Base-by-base conservation (phyloP, 1,284 basidiomycete genomes). In the Malassezia furfur region DNA sequence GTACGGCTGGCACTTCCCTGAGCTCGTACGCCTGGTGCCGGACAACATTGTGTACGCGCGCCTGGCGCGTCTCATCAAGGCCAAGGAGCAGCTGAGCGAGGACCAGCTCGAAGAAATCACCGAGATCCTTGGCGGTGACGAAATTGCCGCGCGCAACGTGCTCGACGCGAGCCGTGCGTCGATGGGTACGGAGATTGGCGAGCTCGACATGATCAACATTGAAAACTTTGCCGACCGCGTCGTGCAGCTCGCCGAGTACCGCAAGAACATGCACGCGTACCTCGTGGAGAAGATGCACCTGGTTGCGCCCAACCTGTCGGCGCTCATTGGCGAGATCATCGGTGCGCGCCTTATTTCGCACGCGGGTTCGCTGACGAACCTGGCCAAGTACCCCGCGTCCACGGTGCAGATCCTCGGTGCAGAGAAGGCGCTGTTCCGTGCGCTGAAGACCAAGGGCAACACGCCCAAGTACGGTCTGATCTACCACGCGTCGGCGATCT, bases 1-100 rank as follows among this genome's bases (percentile, higher is more conserved):
- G 94, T 98, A 98, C 77, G 93, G 94, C n/a, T 98, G 94, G 81
- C 94, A 98, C 77, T 99, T 96, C 81, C 93, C 93, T 48, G 94
- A 99, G 79, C 86, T 98, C 63, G 84, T 94, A 78, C 86, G 83
- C 70, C 80, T 98, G 68, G 90, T 96, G 1, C 84, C 91, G 57
- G 94, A 98, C 78, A 94, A 94, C 76, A 85, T 93, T 76, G 85
- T 87, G 72, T 99, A 96, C 76, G 91, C 91, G n/a, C 82, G 81
- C 31, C 82, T 86, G 15, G 88, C 85, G 11, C 84, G 86, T 66
- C 85, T 91, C 74, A 90, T 98, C 66, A 89, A 90, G 34, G 85
- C 91, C 78, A 94, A 96, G 80, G 76, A 79, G 45, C 65, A 72
- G 36, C 67, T 79, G 36, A 75, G 76, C 35, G 87, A 88, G 75